Percentiles rank a stretch among this genome's conserved stretches.
These are phyloP conservation scores for Nicotiana tabacum DNA, from an alignment of 257 asterid genomes.

Conservation along the genomic window DNA sequence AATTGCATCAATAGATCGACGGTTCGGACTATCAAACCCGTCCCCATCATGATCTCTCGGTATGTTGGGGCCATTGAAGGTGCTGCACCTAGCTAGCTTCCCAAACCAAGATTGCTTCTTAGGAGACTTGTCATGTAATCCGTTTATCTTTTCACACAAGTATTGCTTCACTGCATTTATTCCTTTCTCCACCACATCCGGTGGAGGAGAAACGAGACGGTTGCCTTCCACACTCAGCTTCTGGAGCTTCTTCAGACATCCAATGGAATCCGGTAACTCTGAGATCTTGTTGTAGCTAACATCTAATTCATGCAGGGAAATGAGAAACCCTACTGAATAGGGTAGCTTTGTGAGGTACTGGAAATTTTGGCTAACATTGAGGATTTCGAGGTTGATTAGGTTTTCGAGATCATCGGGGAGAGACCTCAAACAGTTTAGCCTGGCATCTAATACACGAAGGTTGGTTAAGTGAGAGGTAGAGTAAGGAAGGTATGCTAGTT, in stretches of 20 bases:
- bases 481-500: slow-evolving; percentile 56
- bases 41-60: slow-evolving; percentile 27
- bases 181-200: slow-evolving; percentile 62
- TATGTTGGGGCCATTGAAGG: slow-evolving; percentile 48
- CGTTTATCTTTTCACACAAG: slow-evolving; percentile 59
- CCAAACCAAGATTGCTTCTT: slow-evolving; percentile 78
- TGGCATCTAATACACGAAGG: slow-evolving; percentile 66
- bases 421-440: slow-evolving; percentile 70
- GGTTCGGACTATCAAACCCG: slow-evolving; percentile 14
- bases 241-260: slow-evolving; percentile 69
- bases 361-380: slow-evolving; percentile 81
- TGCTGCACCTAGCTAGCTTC: slow-evolving; percentile 58
- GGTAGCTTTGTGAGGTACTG: slow-evolving; percentile 62
- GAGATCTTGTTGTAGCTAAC: slow-evolving; percentile 76
- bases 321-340: slow-evolving; percentile 75
- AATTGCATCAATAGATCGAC: slow-evolving; percentile 37
- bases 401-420: slow-evolving; percentile 89
- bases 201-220: slow-evolving; percentile 63
- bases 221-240: slow-evolving; percentile 81
- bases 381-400: slow-evolving; percentile 60
- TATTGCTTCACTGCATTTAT: slow-evolving; percentile 47
- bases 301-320: slow-evolving; percentile 67
- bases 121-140: slow-evolving; percentile 23
- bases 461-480: slow-evolving; percentile 80
- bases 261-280: slow-evolving; percentile 58